A percentile compares a stretch with the other conserved stretches of the same genome.
Evolutionary conservation across 179 eudicot species (phyloP).

Genomic region (Beta corolliflora): DNA sequence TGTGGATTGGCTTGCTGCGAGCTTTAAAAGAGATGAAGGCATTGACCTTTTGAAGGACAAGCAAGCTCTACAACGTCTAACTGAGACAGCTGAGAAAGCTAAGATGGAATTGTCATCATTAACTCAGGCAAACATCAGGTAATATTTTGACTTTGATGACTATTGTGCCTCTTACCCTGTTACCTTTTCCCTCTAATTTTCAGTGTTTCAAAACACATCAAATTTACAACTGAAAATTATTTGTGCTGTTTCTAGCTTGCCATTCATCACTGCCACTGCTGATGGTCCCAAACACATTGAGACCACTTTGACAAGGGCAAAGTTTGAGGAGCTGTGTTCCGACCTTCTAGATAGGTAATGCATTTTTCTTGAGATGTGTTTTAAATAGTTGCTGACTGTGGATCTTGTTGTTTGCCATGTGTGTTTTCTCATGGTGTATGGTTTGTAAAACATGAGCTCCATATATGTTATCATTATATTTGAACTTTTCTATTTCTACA

Average conservation of each 20-base stretch:
- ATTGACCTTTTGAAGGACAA: slow-evolving; percentile 93
- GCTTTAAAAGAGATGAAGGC: slow-evolving; percentile 85
- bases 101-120: slow-evolving; percentile 94
- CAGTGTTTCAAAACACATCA: background rate
- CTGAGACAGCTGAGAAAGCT: slow-evolving; percentile 98
- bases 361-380: background rate
- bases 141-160: background rate
- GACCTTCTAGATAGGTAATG: slow-evolving; percentile 86
- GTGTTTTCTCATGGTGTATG: background rate
- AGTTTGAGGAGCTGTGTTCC: slow-evolving; percentile 91
- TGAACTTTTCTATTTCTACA: background rate
- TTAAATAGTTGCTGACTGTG: background rate
- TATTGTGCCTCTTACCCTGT: background rate
- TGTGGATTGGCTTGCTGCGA: slow-evolving; percentile 92
- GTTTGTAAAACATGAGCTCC: background rate
- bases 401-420: background rate
- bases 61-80: slow-evolving; percentile 94
- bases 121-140: slow-evolving; percentile 93
- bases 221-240: slow-evolving; percentile 13
- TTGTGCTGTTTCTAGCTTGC: slow-evolving; percentile 51
- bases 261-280: slow-evolving; percentile 95
- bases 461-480: background rate
- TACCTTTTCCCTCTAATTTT: background rate
- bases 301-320: slow-evolving; percentile 91
- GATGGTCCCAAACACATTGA: slow-evolving; percentile 99